Percentiles rank a stretch among this genome's conserved stretches.
These are phyloP conservation scores for Hansfordia pulvinata DNA, from an alignment of 2,329 filamentous ascomycete genomes.

Conservation along the genomic window DNA sequence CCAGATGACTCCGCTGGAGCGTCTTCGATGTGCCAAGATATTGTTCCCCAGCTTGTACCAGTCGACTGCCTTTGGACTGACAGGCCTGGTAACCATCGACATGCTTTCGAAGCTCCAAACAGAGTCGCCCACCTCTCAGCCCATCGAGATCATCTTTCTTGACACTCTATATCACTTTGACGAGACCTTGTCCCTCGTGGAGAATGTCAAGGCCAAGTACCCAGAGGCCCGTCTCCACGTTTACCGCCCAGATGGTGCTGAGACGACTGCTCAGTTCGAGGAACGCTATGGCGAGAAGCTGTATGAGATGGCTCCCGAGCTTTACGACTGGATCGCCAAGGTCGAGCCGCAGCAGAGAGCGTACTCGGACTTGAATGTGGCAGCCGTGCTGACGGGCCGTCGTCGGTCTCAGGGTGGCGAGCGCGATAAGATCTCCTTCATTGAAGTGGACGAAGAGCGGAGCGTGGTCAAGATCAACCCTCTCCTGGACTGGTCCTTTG, in stretches of 20 bases:
- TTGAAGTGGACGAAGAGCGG: constrained; percentile 79
- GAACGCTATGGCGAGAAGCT: constrained; percentile 67
- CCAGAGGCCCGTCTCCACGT: constrained; percentile 70
- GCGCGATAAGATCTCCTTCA: constrained; percentile 76
- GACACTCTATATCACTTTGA: constrained; percentile 74
- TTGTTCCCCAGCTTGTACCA: constrained; percentile 84
- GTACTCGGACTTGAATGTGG: constrained; percentile 75
- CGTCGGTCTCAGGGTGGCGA: constrained; percentile 86
- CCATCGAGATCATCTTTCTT: constrained; percentile 62
- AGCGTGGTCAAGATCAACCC: constrained; percentile 97
- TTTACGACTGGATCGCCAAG: constrained; percentile 96
- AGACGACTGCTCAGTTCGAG: constrained; percentile 66
- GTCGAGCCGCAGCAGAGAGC: constrained; percentile 91
- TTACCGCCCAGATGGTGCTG: constrained; percentile 71
- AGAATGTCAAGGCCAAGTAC: constrained; percentile 64
- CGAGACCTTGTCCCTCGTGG: constrained; percentile 61
- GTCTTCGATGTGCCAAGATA: constrained; percentile 83
- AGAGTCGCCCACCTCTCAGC: constrained; percentile 44
- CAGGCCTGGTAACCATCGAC: constrained; percentile 70
- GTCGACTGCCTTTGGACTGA: constrained; percentile 71
- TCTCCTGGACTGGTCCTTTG: constrained; percentile 84
- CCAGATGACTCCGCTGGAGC: constrained; percentile 76
- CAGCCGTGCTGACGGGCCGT: constrained; percentile 84
- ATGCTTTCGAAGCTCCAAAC: constrained; percentile 66
- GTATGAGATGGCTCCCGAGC: constrained; percentile 74